A percentile compares a stretch with the other conserved stretches of the same genome.
These are phyloP conservation scores for Moesziomyces antarcticus DNA, from an alignment of 1,284 basidiomycete species.

Conservation along the genomic window DNA sequence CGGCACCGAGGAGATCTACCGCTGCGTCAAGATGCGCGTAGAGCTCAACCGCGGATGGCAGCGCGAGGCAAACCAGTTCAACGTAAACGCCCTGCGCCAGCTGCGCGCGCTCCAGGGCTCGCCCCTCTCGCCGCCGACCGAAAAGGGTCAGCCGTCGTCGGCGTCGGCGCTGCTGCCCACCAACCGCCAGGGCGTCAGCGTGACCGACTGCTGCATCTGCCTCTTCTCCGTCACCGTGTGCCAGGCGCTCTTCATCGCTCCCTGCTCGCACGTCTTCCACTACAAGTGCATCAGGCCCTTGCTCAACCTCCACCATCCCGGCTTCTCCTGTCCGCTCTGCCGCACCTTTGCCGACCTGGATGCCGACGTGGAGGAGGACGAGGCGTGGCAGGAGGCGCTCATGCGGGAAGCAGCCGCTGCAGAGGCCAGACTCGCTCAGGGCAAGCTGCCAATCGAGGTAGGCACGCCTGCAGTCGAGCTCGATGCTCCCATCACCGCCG, in stretches of 20 bases:
- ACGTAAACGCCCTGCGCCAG: conserved; percentile 83
- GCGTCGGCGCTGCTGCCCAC: conserved; percentile 34
- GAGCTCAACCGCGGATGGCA: conserved; percentile 88
- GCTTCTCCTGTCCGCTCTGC: conserved; percentile 95
- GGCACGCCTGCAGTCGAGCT: conserved; percentile 43
- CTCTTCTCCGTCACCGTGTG: conserved; percentile 92
- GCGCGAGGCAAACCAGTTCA: conserved; percentile 88
- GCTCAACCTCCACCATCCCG: conserved; percentile 84
- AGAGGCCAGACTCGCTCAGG: conserved; percentile 34
- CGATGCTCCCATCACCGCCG: conserved; percentile 40
- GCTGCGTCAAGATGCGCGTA: conserved; percentile 95
- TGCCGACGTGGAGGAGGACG: conserved; percentile 83
- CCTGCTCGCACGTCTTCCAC: conserved; percentile 89
- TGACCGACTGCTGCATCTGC: conserved; percentile 67
- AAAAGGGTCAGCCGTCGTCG: conserved; percentile 18
- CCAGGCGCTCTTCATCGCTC: conserved; percentile 94
- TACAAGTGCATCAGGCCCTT: conserved; percentile 97
- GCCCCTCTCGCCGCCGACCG: conserved; percentile 24
- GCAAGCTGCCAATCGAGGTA: conserved; percentile 45
- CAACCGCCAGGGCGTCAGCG: conserved; percentile 56
- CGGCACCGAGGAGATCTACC: conserved; percentile 95
- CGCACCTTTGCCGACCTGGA: conserved; percentile 86
- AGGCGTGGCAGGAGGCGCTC: conserved; percentile 61
- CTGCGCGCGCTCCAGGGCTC: conserved; percentile 77
- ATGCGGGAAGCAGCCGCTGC: conserved; percentile 49